phyloP scores from a whole-genome alignment of 2,329 filamentous ascomycete species.

The Xylaria sp. region DNA sequence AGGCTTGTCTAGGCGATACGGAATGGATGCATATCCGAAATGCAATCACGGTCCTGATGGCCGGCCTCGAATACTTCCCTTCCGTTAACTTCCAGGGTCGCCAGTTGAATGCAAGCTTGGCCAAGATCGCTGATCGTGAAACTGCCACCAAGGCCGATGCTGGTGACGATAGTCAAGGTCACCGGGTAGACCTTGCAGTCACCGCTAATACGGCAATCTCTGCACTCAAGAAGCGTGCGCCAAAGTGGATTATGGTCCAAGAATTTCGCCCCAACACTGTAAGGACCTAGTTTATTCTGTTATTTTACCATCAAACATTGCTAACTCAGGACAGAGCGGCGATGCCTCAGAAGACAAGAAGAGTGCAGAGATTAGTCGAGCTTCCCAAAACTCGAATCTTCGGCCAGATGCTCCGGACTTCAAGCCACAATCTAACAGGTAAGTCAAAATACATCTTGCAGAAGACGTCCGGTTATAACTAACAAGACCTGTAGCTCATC shows the following conservation, averaged over 20 bases:
- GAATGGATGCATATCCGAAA: constrained; percentile 99
- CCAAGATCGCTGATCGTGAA: constrained; percentile 60
- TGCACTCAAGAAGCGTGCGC: constrained; percentile 60
- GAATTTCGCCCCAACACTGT: constrained; percentile 64
- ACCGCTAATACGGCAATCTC: constrained; percentile 67
- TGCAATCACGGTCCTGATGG: constrained; percentile 82
- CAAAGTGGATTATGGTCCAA: constrained; percentile 68
- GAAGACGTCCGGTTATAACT: constrained; percentile 6
- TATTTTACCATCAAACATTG: constrained; percentile 11
- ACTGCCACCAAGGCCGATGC: constrained; percentile 42
- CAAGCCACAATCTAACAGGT: constrained; percentile 47
- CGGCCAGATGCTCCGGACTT: constrained; percentile 60
- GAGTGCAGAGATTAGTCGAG: constrained; percentile 32
- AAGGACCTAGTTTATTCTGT: constrained; percentile 28
- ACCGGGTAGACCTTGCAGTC: constrained; percentile 68
- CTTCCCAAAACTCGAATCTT: constrained; percentile 42
- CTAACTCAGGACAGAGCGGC: constrained; percentile 39
- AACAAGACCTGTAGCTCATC: constrained; percentile 18
- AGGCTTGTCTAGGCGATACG: constrained; percentile 70
- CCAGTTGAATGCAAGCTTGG: constrained; percentile 58
- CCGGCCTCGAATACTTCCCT: constrained; percentile 76
- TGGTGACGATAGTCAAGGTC: constrained; percentile 47
- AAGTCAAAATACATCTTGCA: constrained; percentile 1
- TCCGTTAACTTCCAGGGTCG: constrained; percentile 82
- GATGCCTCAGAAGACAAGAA: constrained; percentile 37